Evolutionary conservation across 2,329 filamentous ascomycete species (phyloP).

Genomic region (Exophiala xenobiotica): DNA sequence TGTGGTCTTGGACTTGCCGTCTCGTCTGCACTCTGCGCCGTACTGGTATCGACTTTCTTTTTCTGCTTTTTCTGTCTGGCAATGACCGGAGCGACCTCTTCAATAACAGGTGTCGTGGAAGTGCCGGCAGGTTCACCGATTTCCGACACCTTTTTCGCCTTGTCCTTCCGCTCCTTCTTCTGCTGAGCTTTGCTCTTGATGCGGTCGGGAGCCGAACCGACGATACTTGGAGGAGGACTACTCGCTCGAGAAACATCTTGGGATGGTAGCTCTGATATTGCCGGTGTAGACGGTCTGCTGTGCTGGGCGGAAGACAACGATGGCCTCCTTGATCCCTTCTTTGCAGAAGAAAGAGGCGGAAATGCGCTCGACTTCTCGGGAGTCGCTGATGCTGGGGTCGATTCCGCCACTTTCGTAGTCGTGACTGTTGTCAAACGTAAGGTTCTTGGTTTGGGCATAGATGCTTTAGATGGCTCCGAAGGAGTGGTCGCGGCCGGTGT

Average conservation of each 20-base stretch:
- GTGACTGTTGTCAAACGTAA: constrained; percentile 28
- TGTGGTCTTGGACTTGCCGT: background rate
- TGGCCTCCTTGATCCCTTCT: constrained; percentile 34
- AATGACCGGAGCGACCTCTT: constrained; percentile 61
- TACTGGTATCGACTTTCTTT: constrained; percentile 30
- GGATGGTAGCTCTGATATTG: constrained; percentile 54
- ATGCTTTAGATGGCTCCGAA: constrained; percentile 15
- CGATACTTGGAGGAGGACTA: constrained; percentile 56
- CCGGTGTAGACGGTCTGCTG: constrained; percentile 60
- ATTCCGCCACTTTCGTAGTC: constrained; percentile 20
- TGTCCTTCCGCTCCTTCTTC: constrained; percentile 58
- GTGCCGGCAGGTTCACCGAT: constrained; percentile 40
- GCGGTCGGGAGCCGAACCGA: constrained; percentile 60
- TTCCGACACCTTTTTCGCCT: constrained; percentile 46
- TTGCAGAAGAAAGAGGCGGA: constrained; percentile 13
- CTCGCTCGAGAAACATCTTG: constrained; percentile 58
- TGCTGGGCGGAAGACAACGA: constrained; percentile 52
- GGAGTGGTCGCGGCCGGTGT: constrained; percentile 21
- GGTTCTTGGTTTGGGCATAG: constrained; percentile 21
- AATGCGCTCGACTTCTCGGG: constrained; percentile 25
- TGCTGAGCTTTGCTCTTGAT: constrained; percentile 62
- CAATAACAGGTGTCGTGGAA: constrained; percentile 33
- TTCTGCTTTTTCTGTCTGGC: constrained; percentile 62
- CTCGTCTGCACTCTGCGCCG: constrained; percentile 11
- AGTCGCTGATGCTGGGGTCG: constrained; percentile 23